Evolutionary conservation across 805 yeast species (phyloP).

Genomic region (Lipomyces kockii): DNA sequence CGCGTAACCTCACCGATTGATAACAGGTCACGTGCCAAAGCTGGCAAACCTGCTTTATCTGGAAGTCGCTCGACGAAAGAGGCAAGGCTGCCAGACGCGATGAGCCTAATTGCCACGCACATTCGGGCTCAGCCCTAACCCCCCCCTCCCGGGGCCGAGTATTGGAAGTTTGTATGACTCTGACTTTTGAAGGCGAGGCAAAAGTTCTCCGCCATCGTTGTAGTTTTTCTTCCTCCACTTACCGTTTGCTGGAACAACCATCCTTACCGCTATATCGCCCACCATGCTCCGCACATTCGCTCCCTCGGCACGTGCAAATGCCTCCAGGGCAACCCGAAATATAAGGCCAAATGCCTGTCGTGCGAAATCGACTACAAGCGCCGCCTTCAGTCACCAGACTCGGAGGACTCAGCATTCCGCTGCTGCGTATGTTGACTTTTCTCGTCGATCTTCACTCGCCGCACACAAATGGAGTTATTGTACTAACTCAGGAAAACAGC

Average conservation of each 20-base stretch:
- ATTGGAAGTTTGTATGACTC: not conserved
- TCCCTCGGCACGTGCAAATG: constrained; percentile 23
- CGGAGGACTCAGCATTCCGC: constrained; percentile 30
- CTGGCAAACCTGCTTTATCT: not conserved
- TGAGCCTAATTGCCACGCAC: not conserved
- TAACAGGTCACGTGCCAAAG: not conserved
- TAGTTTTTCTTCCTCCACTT: no score
- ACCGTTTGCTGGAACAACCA: no score
- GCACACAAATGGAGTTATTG: not conserved
- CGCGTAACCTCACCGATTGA: not conserved
- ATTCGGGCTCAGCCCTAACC: not conserved
- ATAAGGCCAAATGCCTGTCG: constrained; percentile 12
- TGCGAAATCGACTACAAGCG: constrained; percentile 15
- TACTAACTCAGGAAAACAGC: constrained; percentile 2
- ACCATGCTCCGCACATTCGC: constrained; percentile 21
- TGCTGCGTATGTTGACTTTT: constrained; percentile 22
- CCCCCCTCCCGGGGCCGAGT: not conserved
- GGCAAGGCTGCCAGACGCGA: not conserved
- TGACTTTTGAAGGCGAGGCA: not conserved
- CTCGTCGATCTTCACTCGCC: not conserved
- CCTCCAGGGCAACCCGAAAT: constrained; percentile 16
- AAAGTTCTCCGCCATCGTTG: not conserved
- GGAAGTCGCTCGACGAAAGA: not conserved
- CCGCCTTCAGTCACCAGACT: constrained; percentile 8
- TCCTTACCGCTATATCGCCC: not conserved